phyloP scores from a whole-genome alignment of 345 rosid genomes.

The Murraya paniculata region DNA sequence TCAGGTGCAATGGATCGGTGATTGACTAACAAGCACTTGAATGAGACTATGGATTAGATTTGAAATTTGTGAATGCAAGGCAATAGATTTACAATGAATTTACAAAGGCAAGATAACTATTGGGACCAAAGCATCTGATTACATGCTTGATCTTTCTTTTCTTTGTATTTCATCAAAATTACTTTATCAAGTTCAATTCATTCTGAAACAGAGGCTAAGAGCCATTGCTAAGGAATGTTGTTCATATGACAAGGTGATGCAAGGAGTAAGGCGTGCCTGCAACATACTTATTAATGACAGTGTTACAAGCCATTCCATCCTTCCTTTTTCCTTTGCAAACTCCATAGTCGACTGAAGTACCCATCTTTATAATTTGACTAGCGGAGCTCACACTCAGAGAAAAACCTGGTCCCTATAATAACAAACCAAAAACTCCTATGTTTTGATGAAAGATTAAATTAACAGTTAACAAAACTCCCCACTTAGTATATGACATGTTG shows the following conservation, averaged over 20 bases:
- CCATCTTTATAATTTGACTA: conserved; percentile 70
- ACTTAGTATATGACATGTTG: conserved; percentile 4
- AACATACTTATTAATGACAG: conserved; percentile 70
- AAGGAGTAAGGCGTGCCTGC: background rate
- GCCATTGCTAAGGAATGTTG: background rate
- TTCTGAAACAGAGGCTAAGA: background rate
- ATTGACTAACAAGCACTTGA: conserved; percentile 5
- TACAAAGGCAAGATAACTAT: background rate
- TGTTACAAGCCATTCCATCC: conserved; percentile 73
- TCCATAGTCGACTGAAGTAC: conserved; percentile 81
- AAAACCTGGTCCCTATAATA: conserved; percentile 62
- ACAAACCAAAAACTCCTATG: conserved; percentile 4
- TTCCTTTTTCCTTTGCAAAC: conserved; percentile 77
- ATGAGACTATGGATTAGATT: background rate
- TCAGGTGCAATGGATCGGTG: background rate
- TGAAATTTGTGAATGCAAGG: background rate
- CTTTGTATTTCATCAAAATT: background rate
- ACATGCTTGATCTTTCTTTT: background rate
- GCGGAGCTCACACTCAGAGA: conserved; percentile 66
- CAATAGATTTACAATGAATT: background rate
- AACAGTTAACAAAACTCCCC: background rate
- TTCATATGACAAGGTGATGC: background rate
- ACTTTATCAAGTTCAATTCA: background rate
- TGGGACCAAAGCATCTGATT: background rate
- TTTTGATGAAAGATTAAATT: background rate